Conservation (phyloP, 2,329 filamentous ascomycete species). For the Diplodia seriata region DNA sequence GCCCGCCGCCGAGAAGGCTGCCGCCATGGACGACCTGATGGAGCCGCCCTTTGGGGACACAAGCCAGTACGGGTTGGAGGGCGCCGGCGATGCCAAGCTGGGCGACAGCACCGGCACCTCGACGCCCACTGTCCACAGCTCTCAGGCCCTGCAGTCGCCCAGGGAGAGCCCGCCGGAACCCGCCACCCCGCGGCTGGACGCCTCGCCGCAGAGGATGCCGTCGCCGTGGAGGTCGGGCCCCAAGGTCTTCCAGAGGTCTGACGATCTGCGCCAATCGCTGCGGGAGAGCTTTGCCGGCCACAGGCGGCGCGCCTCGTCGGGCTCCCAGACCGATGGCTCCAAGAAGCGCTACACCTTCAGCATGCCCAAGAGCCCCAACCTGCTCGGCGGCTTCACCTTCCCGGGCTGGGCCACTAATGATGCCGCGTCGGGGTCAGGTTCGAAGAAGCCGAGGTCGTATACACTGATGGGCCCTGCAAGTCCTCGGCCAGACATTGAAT, state of each 20-base stretch:
- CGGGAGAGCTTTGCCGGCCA: constrained; percentile 49
- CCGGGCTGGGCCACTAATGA: constrained; percentile 41
- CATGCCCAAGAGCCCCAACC: constrained; percentile 47
- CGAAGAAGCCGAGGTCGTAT: constrained; percentile 3
- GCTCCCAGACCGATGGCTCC: constrained; percentile 44
- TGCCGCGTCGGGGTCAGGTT: background rate
- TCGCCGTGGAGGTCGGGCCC: constrained; percentile 55
- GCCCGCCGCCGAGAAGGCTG: constrained; percentile 65
- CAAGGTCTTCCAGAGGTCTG: constrained; percentile 46
- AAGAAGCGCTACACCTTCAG: constrained; percentile 48
- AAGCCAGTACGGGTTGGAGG: constrained; percentile 45
- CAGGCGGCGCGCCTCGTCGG: constrained; percentile 50
- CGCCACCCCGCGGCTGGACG: constrained; percentile 12
- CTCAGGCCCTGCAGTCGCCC: constrained; percentile 23
- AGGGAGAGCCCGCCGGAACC: constrained; percentile 33
- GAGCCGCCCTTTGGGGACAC: constrained; percentile 57
- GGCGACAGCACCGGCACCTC: constrained; percentile 2
- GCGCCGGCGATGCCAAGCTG: constrained; percentile 32
- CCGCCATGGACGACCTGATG: constrained; percentile 57
- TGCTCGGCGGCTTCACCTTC: constrained; percentile 46
- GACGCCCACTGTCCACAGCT: constrained; percentile 13
- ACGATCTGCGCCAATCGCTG: constrained; percentile 47
- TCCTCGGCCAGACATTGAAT: constrained; percentile 3
- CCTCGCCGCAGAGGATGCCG: constrained; percentile 44
- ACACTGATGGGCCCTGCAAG: constrained; percentile 13